phyloP scores from a whole-genome alignment of 2,329 filamentous ascomycete species.

The Neofusicoccum umdonicola region DNA sequence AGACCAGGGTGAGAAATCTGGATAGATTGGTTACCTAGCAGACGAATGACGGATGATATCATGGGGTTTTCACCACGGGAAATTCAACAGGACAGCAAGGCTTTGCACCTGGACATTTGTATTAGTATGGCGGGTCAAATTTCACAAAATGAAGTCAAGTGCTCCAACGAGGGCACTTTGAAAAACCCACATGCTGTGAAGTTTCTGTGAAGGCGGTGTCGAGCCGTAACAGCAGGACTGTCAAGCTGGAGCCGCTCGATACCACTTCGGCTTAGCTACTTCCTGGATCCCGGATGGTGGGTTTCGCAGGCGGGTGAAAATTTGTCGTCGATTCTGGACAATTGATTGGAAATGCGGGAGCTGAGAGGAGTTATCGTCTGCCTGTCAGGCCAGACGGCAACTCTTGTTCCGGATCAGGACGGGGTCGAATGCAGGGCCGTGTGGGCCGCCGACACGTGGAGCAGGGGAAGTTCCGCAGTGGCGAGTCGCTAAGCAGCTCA shows the following conservation, averaged over 20 bases:
- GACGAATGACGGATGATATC: neutral
- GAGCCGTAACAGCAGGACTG: too few relatives aligned
- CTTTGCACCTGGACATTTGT: neutral
- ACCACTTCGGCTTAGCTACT: too few relatives aligned
- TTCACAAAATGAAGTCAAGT: too few relatives aligned
- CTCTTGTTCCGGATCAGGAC: neutral
- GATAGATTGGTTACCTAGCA: neutral
- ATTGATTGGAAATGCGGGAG: neutral
- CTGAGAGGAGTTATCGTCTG: neutral
- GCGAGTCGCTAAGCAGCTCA: slow-evolving; percentile 1
- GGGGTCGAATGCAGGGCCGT: neutral
- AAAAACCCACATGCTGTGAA: neutral
- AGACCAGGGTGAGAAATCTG: neutral
- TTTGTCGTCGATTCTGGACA: too few relatives aligned
- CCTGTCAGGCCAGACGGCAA: slow-evolving; percentile 3
- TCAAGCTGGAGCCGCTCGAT: too few relatives aligned
- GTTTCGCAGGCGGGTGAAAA: too few relatives aligned
- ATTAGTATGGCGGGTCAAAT: neutral
- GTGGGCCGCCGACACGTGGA: slow-evolving; percentile 10
- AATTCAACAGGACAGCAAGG: neutral
- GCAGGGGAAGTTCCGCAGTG: neutral
- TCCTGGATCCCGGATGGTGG: too few relatives aligned
- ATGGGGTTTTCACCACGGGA: neutral
- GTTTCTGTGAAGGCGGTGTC: neutral
- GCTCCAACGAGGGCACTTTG: neutral